phyloP scores from a whole-genome alignment of 2,329 filamentous ascomycete species.

The Apiospora aurea region DNA sequence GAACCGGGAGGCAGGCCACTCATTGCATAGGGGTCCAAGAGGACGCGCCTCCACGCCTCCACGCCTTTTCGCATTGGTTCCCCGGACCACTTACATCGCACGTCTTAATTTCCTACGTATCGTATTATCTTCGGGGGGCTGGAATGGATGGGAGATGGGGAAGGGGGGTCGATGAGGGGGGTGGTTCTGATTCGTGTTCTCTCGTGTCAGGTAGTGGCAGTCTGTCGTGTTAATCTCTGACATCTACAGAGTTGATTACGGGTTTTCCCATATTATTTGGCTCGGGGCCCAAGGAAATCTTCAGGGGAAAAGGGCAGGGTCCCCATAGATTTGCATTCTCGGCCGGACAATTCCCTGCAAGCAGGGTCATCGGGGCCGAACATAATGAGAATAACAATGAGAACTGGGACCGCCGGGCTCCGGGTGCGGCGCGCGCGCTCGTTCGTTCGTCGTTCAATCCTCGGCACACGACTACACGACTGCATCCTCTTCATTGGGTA shows the following conservation, averaged over 20 bases:
- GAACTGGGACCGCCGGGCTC: conserved; percentile 7
- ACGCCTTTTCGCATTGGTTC: too few species aligned
- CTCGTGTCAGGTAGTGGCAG: too few species aligned
- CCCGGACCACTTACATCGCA: neutral
- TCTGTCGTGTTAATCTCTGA: neutral
- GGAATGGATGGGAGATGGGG: neutral
- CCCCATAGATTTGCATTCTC: neutral
- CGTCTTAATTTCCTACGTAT: neutral
- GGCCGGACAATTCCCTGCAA: neutral
- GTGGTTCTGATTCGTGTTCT: neutral
- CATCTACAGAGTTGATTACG: neutral
- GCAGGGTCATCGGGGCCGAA: neutral
- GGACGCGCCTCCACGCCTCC: too few species aligned
- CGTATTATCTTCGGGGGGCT: neutral
- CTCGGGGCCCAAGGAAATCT: neutral
- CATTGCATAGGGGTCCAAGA: too few species aligned
- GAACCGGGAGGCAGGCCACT: too few species aligned
- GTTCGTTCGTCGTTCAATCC: neutral
- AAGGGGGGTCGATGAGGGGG: neutral
- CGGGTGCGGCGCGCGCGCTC: neutral
- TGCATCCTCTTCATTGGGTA: neutral
- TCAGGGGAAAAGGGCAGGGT: too few species aligned
- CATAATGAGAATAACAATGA: neutral
- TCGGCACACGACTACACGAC: neutral
- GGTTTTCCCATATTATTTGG: neutral